phyloP scores from a whole-genome alignment of 164 flowering plant species.

The Vitis rotundifolia region DNA sequence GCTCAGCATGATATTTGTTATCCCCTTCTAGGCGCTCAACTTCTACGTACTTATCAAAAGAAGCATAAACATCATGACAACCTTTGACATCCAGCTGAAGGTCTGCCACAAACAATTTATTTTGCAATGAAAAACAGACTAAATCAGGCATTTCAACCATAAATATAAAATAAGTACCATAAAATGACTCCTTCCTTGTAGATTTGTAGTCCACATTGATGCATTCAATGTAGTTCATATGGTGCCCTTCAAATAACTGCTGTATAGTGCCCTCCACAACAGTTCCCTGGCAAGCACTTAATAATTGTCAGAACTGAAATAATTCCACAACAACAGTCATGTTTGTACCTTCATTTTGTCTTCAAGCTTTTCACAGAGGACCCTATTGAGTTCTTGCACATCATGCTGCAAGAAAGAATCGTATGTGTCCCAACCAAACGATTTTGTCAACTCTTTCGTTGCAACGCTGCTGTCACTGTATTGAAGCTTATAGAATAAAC shows the following conservation, averaged over 20 bases:
- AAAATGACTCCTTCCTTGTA: constrained; percentile 63
- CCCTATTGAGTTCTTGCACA: constrained; percentile 63
- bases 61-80: constrained; percentile 73
- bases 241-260: constrained; percentile 72
- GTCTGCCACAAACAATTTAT: constrained; percentile 31
- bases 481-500: constrained; percentile 70
- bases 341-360: constrained; percentile 64
- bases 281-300: constrained; percentile 45
- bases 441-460: constrained; percentile 67
- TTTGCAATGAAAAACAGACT: too few relatives aligned
- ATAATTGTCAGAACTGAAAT: not conserved
- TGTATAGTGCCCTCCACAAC: constrained; percentile 84
- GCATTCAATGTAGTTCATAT: constrained; percentile 74
- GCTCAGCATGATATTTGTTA: constrained; percentile 71
- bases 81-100: constrained; percentile 80
- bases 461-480: constrained; percentile 68
- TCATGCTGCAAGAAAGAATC: constrained; percentile 73
- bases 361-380: constrained; percentile 62
- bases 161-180: constrained; percentile 39
- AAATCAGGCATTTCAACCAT: constrained; percentile 2
- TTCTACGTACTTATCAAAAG: constrained; percentile 77
- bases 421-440: constrained; percentile 70
- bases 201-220: constrained; percentile 73
- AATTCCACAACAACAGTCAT: not conserved
- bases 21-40: constrained; percentile 73